Conservation (phyloP, 306 rosid genomes). For the Castanopsis chinensis region DNA sequence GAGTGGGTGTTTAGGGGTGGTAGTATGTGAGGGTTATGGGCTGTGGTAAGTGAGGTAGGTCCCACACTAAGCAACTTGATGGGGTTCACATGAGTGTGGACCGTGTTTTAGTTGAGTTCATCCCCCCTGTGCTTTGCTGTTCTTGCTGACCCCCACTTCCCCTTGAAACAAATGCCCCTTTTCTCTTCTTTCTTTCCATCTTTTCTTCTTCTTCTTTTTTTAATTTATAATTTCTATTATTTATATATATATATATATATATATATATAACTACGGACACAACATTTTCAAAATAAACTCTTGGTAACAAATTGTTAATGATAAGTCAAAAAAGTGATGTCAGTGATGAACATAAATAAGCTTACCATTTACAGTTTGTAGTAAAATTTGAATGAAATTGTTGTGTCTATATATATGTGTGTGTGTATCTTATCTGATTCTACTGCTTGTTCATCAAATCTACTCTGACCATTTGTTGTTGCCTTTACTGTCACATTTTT, state of each 20-base stretch:
- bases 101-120: conserved; percentile 64
- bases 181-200: background rate
- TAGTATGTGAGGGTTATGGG: conserved; percentile 61
- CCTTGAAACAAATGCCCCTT: no score
- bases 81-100: conserved; percentile 87
- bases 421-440: conserved; percentile 22
- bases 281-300: no score
- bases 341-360: no score
- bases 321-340: no score
- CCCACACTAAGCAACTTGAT: conserved; percentile 63
- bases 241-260: background rate
- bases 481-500: background rate
- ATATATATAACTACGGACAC: background rate
- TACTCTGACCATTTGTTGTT: conserved; percentile 32
- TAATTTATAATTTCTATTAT: background rate
- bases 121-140: conserved; percentile 79
- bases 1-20: conserved; percentile 3
- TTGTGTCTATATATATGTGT: background rate
- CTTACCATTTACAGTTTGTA: no score
- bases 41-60: conserved; percentile 58
- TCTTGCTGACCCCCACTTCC: conserved; percentile 6
- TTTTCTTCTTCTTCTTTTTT: background rate
- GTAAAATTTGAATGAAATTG: no score
- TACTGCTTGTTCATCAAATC: conserved; percentile 27
- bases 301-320: no score